Evolutionary conservation across 2,329 filamentous ascomycete species (phyloP).

Genomic region (Plectosphaerella plurivora): DNA sequence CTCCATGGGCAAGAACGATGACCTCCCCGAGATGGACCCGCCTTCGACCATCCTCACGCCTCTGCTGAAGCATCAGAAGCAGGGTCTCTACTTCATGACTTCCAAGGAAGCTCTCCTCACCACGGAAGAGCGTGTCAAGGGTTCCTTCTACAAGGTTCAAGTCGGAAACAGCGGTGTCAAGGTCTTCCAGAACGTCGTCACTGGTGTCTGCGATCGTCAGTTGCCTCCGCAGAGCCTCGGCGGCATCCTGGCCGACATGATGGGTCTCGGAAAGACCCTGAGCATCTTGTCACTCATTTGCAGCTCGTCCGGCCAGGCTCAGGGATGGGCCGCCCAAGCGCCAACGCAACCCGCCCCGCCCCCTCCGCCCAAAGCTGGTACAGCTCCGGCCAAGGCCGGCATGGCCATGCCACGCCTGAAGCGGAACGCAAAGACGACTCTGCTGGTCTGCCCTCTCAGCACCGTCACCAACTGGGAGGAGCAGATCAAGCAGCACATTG

Average conservation of each 20-base stretch:
- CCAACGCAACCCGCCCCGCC: constrained; percentile 45
- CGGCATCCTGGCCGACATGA: constrained; percentile 78
- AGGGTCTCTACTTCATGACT: constrained; percentile 83
- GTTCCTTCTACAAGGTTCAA: constrained; percentile 73
- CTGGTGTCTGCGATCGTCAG: constrained; percentile 56
- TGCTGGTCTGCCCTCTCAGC: constrained; percentile 85
- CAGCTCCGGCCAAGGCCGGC: constrained; percentile 2
- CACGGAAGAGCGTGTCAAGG: constrained; percentile 57
- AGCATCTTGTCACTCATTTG: constrained; percentile 78
- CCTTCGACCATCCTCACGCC: constrained; percentile 57
- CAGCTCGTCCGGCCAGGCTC: constrained; percentile 58
- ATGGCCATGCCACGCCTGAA: constrained; percentile 48
- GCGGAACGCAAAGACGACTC: constrained; percentile 71
- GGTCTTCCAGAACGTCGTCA: constrained; percentile 81
- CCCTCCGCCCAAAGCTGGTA: constrained; percentile 28
- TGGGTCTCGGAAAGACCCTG: constrained; percentile 83
- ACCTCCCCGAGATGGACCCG: constrained; percentile 70
- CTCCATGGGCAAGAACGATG: constrained; percentile 69
- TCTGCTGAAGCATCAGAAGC: constrained; percentile 81
- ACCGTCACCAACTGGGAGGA: constrained; percentile 93
- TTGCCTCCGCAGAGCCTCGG: constrained; percentile 65
- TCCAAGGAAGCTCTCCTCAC: constrained; percentile 62
- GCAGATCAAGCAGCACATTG: constrained; percentile 80
- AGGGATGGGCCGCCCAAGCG: constrained; percentile 51
- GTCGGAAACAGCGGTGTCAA: constrained; percentile 44